Evolutionary conservation across 805 yeast species (phyloP).

Genomic region (Candida railenensis): DNA sequence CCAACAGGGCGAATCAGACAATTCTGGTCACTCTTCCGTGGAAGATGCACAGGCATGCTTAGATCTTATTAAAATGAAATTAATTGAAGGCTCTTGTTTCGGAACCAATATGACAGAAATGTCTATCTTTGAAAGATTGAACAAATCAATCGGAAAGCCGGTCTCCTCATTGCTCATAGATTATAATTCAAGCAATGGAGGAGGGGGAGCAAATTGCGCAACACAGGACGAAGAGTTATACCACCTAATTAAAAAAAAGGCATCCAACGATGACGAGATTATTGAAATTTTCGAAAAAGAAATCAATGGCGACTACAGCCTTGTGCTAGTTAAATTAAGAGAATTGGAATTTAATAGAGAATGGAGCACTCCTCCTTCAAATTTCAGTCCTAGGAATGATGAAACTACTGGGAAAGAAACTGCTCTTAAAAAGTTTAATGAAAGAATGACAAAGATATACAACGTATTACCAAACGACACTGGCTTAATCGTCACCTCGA

Average conservation of each 20-base stretch:
- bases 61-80: constrained; percentile 69
- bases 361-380: constrained; percentile 20
- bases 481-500: constrained; percentile 58
- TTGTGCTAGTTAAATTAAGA: constrained; percentile 55
- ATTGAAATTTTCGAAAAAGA: constrained; percentile 40
- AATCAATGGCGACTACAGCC: constrained; percentile 35
- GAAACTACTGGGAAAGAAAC: constrained; percentile 8
- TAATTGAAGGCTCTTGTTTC: constrained; percentile 61
- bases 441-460: constrained; percentile 49
- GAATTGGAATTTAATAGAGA: constrained; percentile 52
- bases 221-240: constrained; percentile 16
- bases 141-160: constrained; percentile 5
- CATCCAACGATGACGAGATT: constrained; percentile 60
- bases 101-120: constrained; percentile 45
- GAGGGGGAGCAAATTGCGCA: constrained; percentile 3
- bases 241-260: constrained; percentile 32
- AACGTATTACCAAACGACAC: constrained; percentile 56
- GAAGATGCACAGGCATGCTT: constrained; percentile 84
- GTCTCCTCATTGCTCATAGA: constrained; percentile 7
- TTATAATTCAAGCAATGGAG: background rate
- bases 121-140: constrained; percentile 22
- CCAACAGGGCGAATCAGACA: constrained; percentile 59
- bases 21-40: constrained; percentile 73
- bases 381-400: constrained; percentile 9
- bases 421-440: constrained; percentile 36